phyloP scores from a whole-genome alignment of 139 green algal genomes.

The Chlamydomonas eustigma region DNA sequence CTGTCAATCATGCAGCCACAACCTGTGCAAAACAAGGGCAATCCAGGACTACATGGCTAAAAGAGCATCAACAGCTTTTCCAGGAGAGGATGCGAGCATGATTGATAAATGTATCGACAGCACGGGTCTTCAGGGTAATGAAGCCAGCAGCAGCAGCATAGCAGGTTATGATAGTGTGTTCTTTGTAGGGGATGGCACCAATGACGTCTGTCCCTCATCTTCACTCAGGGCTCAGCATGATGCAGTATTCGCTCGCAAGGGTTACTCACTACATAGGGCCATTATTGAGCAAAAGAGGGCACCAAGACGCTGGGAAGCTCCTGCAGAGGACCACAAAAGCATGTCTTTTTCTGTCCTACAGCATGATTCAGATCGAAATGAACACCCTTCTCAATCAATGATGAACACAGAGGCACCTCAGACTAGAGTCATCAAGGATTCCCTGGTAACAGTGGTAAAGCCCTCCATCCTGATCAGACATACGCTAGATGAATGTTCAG shows the following conservation, averaged over 20 bases:
- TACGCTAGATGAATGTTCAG: too few relatives aligned
- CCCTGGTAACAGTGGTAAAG: background rate
- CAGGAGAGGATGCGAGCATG: too few relatives aligned
- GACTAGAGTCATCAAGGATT: background rate
- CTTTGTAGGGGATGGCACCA: conserved; percentile 28
- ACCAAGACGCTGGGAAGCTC: background rate
- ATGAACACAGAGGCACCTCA: background rate
- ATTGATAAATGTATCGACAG: background rate
- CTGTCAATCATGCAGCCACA: conserved; percentile 18
- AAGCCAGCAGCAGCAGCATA: background rate
- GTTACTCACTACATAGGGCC: conserved; percentile 33
- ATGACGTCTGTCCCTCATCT: conserved; percentile 37
- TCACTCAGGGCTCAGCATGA: conserved; percentile 9
- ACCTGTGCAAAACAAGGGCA: conserved; percentile 37
- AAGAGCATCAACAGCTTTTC: too few relatives aligned
- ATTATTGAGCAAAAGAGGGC: conserved; percentile 11
- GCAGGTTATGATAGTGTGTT: conserved; percentile 17
- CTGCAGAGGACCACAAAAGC: background rate
- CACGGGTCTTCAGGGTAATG: background rate
- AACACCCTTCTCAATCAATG: background rate
- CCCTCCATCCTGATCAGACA: background rate
- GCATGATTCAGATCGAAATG: background rate
- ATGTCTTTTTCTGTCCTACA: background rate
- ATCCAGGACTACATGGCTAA: conserved; percentile 5
- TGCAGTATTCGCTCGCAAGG: conserved; percentile 22